A percentile compares a stretch with the other conserved stretches of the same genome.
These are phyloP conservation scores for Arabis hirsuta DNA, from an alignment of 345 rosid genomes.

Conservation along the genomic window DNA sequence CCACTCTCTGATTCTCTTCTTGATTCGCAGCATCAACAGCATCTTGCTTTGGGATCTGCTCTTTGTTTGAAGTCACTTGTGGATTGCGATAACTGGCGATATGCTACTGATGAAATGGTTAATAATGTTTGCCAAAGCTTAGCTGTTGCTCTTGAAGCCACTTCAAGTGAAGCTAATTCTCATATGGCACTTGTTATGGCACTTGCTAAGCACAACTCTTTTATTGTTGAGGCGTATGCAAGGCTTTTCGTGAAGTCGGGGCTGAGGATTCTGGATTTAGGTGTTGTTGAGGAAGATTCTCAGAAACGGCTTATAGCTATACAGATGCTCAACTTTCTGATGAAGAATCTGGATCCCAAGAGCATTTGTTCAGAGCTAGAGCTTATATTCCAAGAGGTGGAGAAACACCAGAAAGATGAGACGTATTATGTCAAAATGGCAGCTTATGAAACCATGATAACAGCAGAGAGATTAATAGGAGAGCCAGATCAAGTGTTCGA, in stretches of 20 bases:
- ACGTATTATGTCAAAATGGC: constrained; percentile 84
- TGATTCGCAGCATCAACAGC: constrained; percentile 64
- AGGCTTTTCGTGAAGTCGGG: constrained; percentile 84
- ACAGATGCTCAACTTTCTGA: constrained; percentile 92
- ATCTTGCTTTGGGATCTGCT: constrained; percentile 92
- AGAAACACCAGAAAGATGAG: constrained; percentile 78
- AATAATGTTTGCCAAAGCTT: constrained; percentile 87
- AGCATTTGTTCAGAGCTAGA: constrained; percentile 76
- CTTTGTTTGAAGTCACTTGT: constrained; percentile 93
- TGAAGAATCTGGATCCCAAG: constrained; percentile 84
- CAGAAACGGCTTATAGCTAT: constrained; percentile 79
- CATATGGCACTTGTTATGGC: constrained; percentile 86
- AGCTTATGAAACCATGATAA: constrained; percentile 82
- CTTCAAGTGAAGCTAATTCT: constrained; percentile 72
- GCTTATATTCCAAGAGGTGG: constrained; percentile 72
- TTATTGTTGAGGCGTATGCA: constrained; percentile 86
- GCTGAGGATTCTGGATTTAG: constrained; percentile 61
- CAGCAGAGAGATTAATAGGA: constrained; percentile 64
- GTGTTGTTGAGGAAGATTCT: constrained; percentile 69
- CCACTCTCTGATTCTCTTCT: constrained; percentile 86
- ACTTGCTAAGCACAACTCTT: constrained; percentile 82
- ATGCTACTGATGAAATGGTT: constrained; percentile 80
- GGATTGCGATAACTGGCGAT: constrained; percentile 89
- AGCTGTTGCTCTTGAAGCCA: constrained; percentile 87
- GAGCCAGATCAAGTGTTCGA: constrained; percentile 56